Base-by-base conservation (phyloP, 78 protist genomes). In the Dictyostelium firmibasis region DNA sequence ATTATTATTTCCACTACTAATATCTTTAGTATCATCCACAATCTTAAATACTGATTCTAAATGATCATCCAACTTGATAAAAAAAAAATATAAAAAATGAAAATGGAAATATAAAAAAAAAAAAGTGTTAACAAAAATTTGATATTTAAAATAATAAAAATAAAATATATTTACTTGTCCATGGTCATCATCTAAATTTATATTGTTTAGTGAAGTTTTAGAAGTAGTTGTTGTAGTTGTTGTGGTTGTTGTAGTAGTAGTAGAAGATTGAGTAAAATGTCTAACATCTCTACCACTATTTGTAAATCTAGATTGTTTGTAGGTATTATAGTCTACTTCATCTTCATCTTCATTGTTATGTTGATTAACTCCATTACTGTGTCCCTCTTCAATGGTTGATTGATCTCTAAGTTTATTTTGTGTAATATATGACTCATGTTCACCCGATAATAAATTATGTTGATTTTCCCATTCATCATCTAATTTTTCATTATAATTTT, bases 391-490 rank as follows among this genome's bases (percentile, higher is more conserved):
- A 36, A 20, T 64, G 44, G 3, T 14, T 57, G 62, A 50, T 50
- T 16, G 27, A 20, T 38, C 82, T 69, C 74, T 75, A 29, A 41
- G 18, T 76, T 53, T 72, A 31, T 76, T 86, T 29, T 25, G 38
- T 3, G 33, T 13, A 70, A 70, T 74, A 20, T 81, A 89, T 29
- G 31, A 25, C 33, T 89, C 87, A 67, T 89, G 94, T 81, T 89
- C 88, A 20, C 44, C 75, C 33, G 94, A 69, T 57, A 89, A 47
- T 31, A 70, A 50, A 57, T 74, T 81, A 33, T 81, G 87, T 41
- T 89, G 47, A 44, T 69, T 78, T 31, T 89, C 94, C 94, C 94
- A 89, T 47, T 89, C 94, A 33, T 89, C 78, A 89, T 78, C 94
- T 89, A 70, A 9, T 27, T 16, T 25, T 25, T 16, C 2, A 9